Evolutionary conservation across 768 basidiomycete species (phyloP).

Genomic region (Boletus tylopilopsis): DNA sequence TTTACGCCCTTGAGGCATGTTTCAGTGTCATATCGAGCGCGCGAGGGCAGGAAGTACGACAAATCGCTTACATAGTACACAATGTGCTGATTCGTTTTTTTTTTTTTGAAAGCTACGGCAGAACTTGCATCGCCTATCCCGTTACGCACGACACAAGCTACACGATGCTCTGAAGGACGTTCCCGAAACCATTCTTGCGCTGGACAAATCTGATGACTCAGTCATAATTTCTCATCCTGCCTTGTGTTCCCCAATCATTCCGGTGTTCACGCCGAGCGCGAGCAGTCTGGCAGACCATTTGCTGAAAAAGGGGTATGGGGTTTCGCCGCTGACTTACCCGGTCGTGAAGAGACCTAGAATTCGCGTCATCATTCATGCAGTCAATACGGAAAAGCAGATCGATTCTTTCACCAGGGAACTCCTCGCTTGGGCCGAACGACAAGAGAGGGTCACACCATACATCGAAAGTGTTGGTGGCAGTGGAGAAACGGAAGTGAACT

Average conservation of each 20-base stretch:
- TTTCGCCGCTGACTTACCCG: constrained; percentile 8
- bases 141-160: constrained; percentile 9
- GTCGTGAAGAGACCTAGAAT: constrained; percentile 10
- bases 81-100: not conserved
- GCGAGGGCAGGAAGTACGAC: constrained; percentile 18
- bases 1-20: constrained; percentile 39
- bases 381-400: constrained; percentile 8
- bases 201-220: not conserved
- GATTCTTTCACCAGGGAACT: not conserved
- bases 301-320: constrained; percentile 9
- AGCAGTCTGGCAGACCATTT: constrained; percentile 3
- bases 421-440: not conserved
- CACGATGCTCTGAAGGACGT: not conserved
- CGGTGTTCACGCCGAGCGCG: constrained; percentile 13
- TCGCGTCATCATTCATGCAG: constrained; percentile 13
- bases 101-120: constrained; percentile 10
- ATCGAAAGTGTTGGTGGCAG: not conserved
- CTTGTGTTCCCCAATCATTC: constrained; percentile 16
- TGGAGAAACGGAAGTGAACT: not conserved
- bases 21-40: constrained; percentile 22
- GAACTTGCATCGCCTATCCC: not conserved
- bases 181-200: constrained; percentile 5
- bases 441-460: not conserved
- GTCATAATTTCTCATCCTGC: not conserved
- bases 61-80: no score